Evolutionary conservation across 345 rosid genomes (phyloP).

Genomic region (Excoecaria agallocha): DNA sequence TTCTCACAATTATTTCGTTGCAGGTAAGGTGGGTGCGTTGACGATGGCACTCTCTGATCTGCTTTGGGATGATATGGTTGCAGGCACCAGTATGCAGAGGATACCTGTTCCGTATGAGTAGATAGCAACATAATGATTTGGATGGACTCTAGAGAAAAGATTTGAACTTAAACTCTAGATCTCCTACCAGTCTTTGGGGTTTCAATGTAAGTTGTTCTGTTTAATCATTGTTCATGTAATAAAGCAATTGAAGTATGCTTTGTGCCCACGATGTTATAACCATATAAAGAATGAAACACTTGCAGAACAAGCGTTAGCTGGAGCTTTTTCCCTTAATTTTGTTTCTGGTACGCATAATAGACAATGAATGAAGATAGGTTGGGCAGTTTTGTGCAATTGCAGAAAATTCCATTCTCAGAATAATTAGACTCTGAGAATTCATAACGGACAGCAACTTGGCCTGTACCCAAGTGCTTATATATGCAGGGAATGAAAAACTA

Average conservation of each 20-base stretch:
- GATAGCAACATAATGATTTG: not conserved
- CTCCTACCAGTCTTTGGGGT: not conserved
- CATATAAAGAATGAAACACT: too few relatives aligned
- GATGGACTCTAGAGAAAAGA: not conserved
- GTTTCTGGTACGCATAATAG: too few relatives aligned
- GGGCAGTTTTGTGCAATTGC: too few relatives aligned
- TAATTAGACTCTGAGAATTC: too few relatives aligned
- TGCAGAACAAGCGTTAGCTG: too few relatives aligned
- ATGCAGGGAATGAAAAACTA: too few relatives aligned
- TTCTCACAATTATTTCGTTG: slow-evolving; percentile 5
- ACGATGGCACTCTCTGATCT: slow-evolving; percentile 65
- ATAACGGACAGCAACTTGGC: too few relatives aligned
- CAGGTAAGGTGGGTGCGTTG: slow-evolving; percentile 65
- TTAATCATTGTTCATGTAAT: slow-evolving; percentile 2
- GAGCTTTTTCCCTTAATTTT: too few relatives aligned
- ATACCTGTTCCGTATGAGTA: slow-evolving; percentile 36
- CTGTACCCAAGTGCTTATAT: too few relatives aligned
- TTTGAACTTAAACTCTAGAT: not conserved
- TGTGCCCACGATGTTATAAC: not conserved
- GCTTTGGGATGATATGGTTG: slow-evolving; percentile 70
- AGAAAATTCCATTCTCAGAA: too few relatives aligned
- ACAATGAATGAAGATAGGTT: too few relatives aligned
- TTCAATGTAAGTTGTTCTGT: not conserved
- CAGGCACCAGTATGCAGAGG: slow-evolving; percentile 49
- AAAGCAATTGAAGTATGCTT: not conserved